Conservation (phyloP, 2,329 filamentous ascomycete species). For the Alternaria incomplexa region DNA sequence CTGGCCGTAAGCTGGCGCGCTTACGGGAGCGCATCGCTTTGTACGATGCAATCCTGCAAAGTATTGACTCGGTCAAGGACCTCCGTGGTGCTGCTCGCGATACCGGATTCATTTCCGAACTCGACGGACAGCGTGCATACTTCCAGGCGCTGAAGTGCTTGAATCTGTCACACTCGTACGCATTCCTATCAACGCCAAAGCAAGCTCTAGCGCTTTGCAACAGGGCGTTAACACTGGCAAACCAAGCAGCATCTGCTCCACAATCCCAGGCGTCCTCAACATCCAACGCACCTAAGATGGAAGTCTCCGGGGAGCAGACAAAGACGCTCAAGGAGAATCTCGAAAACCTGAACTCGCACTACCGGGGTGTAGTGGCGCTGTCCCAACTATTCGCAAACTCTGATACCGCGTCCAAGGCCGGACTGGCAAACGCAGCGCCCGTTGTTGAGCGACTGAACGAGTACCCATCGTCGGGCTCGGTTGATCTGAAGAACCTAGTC, state of each 20-base stretch:
- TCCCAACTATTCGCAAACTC: conserved; percentile 65
- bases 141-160: conserved; percentile 90
- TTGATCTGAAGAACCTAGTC: conserved; percentile 81
- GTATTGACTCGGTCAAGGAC: conserved; percentile 86
- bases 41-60: conserved; percentile 90
- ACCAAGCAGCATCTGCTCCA: conserved; percentile 55
- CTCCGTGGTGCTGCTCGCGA: conserved; percentile 90
- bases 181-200: conserved; percentile 71
- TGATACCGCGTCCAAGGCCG: conserved; percentile 54
- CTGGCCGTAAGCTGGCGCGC: conserved; percentile 76
- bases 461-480: conserved; percentile 70
- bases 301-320: conserved; percentile 66
- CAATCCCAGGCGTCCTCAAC: conserved; percentile 39
- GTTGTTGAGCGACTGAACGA: conserved; percentile 77
- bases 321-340: conserved; percentile 67
- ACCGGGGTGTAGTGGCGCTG: conserved; percentile 85
- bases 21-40: conserved; percentile 86
- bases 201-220: conserved; percentile 87
- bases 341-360: conserved; percentile 75
- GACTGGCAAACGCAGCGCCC: conserved; percentile 59
- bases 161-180: conserved; percentile 84
- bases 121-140: conserved; percentile 80
- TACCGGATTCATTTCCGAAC: conserved; percentile 72
- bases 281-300: conserved; percentile 66
- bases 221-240: conserved; percentile 69